Evolutionary conservation across 352 stramenopile genomes (phyloP).

Genomic region (Lagenidium sp.): DNA sequence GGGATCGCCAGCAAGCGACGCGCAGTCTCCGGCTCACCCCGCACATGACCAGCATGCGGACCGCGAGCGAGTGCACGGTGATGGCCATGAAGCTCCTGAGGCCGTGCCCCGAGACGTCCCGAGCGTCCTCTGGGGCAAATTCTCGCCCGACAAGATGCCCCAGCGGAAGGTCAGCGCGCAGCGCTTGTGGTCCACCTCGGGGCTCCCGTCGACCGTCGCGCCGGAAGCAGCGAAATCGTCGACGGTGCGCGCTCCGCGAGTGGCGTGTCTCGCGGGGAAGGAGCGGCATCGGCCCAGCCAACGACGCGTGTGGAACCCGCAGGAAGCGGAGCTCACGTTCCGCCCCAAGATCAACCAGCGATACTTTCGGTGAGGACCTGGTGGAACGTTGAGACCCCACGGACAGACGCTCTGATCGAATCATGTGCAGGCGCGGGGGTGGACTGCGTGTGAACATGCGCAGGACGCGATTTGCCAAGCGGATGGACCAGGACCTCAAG

Average conservation of each 20-base stretch:
- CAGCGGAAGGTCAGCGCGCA: conserved; percentile 4
- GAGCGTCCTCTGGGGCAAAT: conserved; percentile 27
- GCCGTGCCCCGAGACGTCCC: neutral
- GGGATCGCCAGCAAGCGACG: no score
- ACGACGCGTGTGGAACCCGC: conserved; percentile 10
- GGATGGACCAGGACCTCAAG: conserved; percentile 46
- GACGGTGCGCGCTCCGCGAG: conserved; percentile 6
- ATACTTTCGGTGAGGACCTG: conserved; percentile 12
- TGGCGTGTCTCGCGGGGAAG: conserved; percentile 8
- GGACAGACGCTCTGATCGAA: no score
- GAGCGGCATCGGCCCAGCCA: neutral
- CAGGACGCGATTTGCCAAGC: conserved; percentile 5
- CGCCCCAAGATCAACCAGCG: conserved; percentile 40
- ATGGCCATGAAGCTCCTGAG: no score
- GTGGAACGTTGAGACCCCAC: no score
- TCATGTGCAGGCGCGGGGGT: no score
- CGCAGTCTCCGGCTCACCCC: no score
- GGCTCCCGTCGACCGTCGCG: neutral
- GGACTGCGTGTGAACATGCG: neutral
- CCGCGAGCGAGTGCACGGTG: no score
- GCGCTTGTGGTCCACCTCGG: neutral
- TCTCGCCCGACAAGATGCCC: conserved; percentile 43
- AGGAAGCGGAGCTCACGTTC: conserved; percentile 32
- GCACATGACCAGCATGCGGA: no score
- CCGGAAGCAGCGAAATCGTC: no score